Evolutionary conservation across 1,139 yeast species (phyloP).

Genomic region (Protomyces inouyei): DNA sequence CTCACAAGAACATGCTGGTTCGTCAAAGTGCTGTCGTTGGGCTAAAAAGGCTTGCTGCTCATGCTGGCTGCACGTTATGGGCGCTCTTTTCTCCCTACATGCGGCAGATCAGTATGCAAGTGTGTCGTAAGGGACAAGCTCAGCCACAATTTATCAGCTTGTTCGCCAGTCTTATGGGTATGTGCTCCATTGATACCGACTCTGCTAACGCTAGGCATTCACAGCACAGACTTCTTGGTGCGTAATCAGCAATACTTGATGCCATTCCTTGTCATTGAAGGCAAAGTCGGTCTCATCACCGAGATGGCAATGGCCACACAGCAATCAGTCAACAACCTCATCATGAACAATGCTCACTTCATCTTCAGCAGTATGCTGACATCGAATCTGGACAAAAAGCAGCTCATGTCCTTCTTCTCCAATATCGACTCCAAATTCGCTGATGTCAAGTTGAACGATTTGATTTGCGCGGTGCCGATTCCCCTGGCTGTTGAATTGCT

Average conservation of each 20-base stretch:
- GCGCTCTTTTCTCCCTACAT: conserved; percentile 43
- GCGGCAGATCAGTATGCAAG: conserved; percentile 52
- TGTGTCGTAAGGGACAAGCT: conserved; percentile 71
- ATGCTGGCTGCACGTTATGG: conserved; percentile 22
- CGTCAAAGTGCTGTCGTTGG: conserved; percentile 49
- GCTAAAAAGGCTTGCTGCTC: not conserved
- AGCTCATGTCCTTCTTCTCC: conserved; percentile 49
- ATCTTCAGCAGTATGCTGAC: conserved; percentile 48
- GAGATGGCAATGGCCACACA: conserved; percentile 48
- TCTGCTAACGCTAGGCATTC: conserved; percentile 65
- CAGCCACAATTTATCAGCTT: conserved; percentile 44
- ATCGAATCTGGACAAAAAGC: conserved; percentile 48
- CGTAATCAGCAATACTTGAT: conserved; percentile 70
- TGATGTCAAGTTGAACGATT: conserved; percentile 42
- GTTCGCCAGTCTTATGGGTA: conserved; percentile 53
- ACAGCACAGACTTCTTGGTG: conserved; percentile 56
- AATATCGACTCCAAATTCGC: conserved; percentile 51
- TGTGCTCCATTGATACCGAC: conserved; percentile 53
- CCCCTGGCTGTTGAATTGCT: conserved; percentile 39
- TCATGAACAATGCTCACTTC: conserved; percentile 41
- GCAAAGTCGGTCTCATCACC: conserved; percentile 57
- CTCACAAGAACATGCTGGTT: conserved; percentile 57
- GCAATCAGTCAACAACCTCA: conserved; percentile 35
- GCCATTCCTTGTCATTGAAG: conserved; percentile 66
- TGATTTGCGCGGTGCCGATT: conserved; percentile 43